Conservation (phyloP, 805 yeast species). For the Saccharomyces kudriavzevii region DNA sequence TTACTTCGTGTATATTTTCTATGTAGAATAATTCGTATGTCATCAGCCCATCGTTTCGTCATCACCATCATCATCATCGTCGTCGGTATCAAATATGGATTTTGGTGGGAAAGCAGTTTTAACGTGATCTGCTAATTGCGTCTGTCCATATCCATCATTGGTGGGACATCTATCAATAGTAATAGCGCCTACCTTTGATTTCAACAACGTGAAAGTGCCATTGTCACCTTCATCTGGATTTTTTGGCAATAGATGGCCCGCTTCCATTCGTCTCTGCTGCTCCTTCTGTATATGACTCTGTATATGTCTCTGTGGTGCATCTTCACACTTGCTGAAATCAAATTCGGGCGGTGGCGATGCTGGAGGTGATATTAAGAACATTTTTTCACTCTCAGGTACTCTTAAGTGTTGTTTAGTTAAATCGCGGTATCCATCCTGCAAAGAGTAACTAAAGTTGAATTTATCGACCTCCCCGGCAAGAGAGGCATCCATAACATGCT, state of each 20-base stretch:
- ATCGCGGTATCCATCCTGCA: conserved; percentile 6
- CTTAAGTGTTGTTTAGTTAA: conserved; percentile 18
- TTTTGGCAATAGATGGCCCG: conserved; percentile 6
- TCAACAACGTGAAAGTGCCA: conserved; percentile 12
- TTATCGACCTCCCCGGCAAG: background rate
- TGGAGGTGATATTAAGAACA: conserved; percentile 37
- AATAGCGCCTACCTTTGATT: conserved; percentile 16
- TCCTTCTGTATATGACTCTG: conserved; percentile 1
- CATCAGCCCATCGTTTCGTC: background rate
- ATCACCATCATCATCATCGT: conserved; percentile 5
- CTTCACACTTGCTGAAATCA: conserved; percentile 33
- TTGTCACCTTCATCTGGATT: background rate
- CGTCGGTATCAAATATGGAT: conserved; percentile 32
- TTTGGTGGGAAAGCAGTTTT: conserved; percentile 33
- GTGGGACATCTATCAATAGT: conserved; percentile 15
- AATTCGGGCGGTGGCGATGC: conserved; percentile 37
- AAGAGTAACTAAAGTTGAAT: conserved; percentile 12
- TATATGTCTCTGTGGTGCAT: conserved; percentile 23
- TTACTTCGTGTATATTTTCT: background rate
- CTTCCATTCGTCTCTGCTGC: background rate
- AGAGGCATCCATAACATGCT: conserved; percentile 1
- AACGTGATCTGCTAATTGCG: conserved; percentile 9
- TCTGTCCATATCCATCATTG: background rate
- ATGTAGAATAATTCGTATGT: background rate
- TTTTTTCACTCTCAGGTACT: conserved; percentile 29